Evolutionary conservation across 169 alveolate species (phyloP).

Genomic region (Amoebophrya sp.): DNA sequence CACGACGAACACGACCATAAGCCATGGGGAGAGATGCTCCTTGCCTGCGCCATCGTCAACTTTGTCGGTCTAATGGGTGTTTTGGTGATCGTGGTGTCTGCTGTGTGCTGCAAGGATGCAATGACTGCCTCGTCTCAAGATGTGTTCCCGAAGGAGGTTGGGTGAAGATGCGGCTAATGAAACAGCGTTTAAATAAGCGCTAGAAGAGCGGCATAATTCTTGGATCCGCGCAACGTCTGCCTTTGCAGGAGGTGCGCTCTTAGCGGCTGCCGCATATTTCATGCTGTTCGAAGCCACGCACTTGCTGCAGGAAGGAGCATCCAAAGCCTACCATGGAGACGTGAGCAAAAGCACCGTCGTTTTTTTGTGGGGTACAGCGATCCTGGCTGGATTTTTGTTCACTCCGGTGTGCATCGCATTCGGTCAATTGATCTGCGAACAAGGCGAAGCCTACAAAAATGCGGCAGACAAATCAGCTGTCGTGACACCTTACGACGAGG

Average conservation of each 20-base stretch:
- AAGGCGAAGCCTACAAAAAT: too few relatives aligned
- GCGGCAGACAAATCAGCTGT: too few relatives aligned
- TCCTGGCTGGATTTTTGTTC: background rate
- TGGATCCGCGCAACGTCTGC: background rate
- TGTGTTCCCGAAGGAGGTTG: too few relatives aligned
- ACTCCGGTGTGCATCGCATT: background rate
- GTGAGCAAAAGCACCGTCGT: background rate
- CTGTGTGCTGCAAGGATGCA: background rate
- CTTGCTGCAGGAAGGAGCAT: background rate
- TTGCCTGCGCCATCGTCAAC: background rate
- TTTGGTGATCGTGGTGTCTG: background rate
- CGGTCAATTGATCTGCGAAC: background rate
- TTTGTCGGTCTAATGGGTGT: background rate
- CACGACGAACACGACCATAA: constrained; percentile 16
- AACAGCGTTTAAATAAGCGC: too few relatives aligned
- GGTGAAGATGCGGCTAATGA: too few relatives aligned
- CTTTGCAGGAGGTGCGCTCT: background rate
- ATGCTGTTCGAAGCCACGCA: constrained; percentile 8
- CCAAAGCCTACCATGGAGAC: background rate
- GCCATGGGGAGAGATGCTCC: background rate
- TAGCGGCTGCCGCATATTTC: background rate
- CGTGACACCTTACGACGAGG: too few relatives aligned
- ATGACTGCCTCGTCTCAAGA: too few relatives aligned
- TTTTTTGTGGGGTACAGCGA: background rate
- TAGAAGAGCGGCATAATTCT: too few relatives aligned